phyloP scores from a whole-genome alignment of 495 filamentous ascomycete genomes.

The Penicillium riverlandense region DNA sequence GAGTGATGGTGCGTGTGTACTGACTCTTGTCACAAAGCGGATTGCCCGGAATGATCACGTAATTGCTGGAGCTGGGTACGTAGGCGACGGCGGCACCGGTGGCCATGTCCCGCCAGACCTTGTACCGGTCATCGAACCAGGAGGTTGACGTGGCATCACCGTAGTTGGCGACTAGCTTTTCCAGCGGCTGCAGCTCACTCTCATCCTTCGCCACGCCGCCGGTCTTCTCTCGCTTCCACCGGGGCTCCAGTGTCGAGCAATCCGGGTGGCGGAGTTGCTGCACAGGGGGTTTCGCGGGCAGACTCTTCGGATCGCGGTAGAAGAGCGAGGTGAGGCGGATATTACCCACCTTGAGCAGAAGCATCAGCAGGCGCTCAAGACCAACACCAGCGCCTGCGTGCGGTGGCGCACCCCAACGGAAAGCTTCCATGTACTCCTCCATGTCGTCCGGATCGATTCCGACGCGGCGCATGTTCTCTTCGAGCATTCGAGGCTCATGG shows the following conservation, averaged over 20 bases:
- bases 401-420: conserved; percentile 81
- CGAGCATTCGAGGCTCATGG: conserved; percentile 68
- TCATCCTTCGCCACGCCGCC: conserved; percentile 29
- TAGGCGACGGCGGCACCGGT: conserved; percentile 78
- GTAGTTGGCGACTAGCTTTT: conserved; percentile 81
- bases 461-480: conserved; percentile 64
- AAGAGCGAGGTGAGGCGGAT: conserved; percentile 82
- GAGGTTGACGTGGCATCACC: conserved; percentile 84
- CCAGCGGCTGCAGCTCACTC: conserved; percentile 59
- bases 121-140: conserved; percentile 76
- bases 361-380: conserved; percentile 78
- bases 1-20: conserved; percentile 59
- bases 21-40: conserved; percentile 70
- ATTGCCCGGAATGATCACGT: conserved; percentile 72
- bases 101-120: conserved; percentile 68
- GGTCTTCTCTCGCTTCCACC: conserved; percentile 44
- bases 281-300: conserved; percentile 51
- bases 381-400: conserved; percentile 90
- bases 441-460: conserved; percentile 71
- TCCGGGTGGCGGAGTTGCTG: conserved; percentile 66
- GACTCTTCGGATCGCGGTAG: conserved; percentile 74
- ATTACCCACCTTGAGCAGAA: conserved; percentile 77
- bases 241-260: conserved; percentile 62
- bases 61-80: conserved; percentile 62
- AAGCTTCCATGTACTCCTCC: conserved; percentile 83